A percentile compares a stretch with the other conserved stretches of the same genome.
These are phyloP conservation scores for Solanum hybrid DNA, from an alignment of 305 asterid species.

Conservation along the genomic window DNA sequence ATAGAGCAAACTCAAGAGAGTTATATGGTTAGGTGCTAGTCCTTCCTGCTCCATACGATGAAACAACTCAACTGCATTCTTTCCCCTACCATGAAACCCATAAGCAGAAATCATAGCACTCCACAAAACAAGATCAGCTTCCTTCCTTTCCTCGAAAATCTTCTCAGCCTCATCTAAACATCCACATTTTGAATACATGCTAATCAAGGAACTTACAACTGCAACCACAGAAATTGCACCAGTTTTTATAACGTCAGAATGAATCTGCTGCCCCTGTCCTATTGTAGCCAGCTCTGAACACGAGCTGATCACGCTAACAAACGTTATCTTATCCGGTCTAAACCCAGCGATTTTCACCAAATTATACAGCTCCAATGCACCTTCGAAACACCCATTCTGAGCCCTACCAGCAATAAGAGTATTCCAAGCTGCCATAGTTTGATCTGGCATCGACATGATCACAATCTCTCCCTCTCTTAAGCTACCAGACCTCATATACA, in stretches of 20 bases:
- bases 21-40: conserved; percentile 49
- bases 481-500: conserved; percentile 72
- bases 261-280: conserved; percentile 87
- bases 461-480: conserved; percentile 58
- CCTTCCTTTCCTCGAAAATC: conserved; percentile 44
- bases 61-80: conserved; percentile 54
- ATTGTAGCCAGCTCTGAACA: conserved; percentile 75
- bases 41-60: conserved; percentile 53
- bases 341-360: conserved; percentile 51
- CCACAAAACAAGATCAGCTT: conserved; percentile 52
- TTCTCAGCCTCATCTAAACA: conserved; percentile 62
- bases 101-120: conserved; percentile 88
- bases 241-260: conserved; percentile 61
- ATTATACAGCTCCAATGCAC: conserved; percentile 52
- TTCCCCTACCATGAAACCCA: conserved; percentile 83
- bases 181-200: conserved; percentile 89
- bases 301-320: conserved; percentile 61
- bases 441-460: conserved; percentile 49
- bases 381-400: conserved; percentile 54
- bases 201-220: conserved; percentile 59
- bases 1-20: conserved; percentile 77
- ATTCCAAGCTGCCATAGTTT: conserved; percentile 49
- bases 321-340: conserved; percentile 73
- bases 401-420: conserved; percentile 76
- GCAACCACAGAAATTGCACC: conserved; percentile 50